Evolutionary conservation across 2,329 filamentous ascomycete genomes (phyloP), one percentile per base, ranked within the genome.

Genomic region (Botrytis squamosa): DNA sequence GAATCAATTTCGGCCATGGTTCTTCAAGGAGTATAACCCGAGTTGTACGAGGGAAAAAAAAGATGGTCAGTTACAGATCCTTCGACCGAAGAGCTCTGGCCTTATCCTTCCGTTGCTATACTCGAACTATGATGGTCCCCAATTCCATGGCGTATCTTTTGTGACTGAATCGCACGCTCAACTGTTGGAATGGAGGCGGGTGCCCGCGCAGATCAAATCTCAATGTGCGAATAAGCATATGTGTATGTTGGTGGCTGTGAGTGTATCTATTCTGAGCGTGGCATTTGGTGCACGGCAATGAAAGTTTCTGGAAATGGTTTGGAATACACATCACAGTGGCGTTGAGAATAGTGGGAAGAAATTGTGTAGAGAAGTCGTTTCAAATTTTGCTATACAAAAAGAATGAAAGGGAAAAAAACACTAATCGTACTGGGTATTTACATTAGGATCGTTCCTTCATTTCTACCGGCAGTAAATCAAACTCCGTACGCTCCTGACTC

Each of bases 371-470:
- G 71, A 73, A 52, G 71, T 72, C 57, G 22, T 62, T 55, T 52
- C 46, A 38, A n/a, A 55, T 69, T 72, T 71, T 69, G 57, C 52
- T 68, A 52, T 55, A 64, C 62, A 63, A 52, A 52, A 16, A 46
- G 38, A 57, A 71, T 55, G 64, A 69, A 52, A 57, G 55, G 18
- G 33, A 33, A 49, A 57, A 57, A 73, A 62, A 66, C 52, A 70
- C 70, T 73, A 74, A 74, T 73, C 49, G 57, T 74, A 67, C 46
- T 66, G 77, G 78, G 76, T 79, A 79, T 79, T 75, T 79, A 79
- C 77, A 78, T 49, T 71, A 52, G 72, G 52, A 62, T 71, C 60
- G 36, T 64, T 72, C 63, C 72, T 44, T 74, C 67, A 62, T 66
- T 63, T 72, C 72, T 67, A 74, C 72, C 44, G 49, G 64, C 71